Evolutionary conservation across 805 yeast genomes (phyloP).

Genomic region (Yamadazyma laniorum): DNA sequence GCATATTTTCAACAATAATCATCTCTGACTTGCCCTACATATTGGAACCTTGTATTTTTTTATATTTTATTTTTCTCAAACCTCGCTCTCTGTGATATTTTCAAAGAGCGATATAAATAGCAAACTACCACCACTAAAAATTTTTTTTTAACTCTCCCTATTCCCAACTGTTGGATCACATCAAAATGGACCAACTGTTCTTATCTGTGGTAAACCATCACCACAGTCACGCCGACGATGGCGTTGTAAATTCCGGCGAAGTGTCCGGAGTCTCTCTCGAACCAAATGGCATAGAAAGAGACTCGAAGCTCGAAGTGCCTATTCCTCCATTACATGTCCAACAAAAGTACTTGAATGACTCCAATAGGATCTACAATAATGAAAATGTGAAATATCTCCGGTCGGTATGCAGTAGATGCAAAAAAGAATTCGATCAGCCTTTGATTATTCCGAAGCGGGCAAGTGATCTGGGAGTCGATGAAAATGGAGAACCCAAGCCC

Average conservation of each 20-base stretch:
- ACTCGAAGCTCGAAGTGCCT: slow-evolving; percentile 24
- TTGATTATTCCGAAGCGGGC: slow-evolving; percentile 27
- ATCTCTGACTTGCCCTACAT: too few relatives aligned
- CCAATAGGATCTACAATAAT: slow-evolving; percentile 10
- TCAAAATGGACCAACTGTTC: slow-evolving; percentile 16
- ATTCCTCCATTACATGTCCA: slow-evolving; percentile 46
- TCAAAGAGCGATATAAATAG: not conserved
- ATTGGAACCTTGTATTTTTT: too few relatives aligned
- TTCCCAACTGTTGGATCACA: too few relatives aligned
- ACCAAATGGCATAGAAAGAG: slow-evolving; percentile 4
- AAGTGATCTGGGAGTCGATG: slow-evolving; percentile 10
- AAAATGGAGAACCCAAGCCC: slow-evolving; percentile 20
- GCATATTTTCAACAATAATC: too few relatives aligned
- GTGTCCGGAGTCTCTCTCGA: not conserved
- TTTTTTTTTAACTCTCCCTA: too few relatives aligned
- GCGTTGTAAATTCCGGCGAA: not conserved
- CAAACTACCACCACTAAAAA: not conserved
- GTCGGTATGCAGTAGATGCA: slow-evolving; percentile 54
- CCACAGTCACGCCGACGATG: not conserved
- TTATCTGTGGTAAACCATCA: slow-evolving; percentile 15
- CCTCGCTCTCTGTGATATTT: not conserved
- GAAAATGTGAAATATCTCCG: slow-evolving; percentile 25
- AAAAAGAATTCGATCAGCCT: slow-evolving; percentile 53
- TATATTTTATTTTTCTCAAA: not conserved
- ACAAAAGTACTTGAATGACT: slow-evolving; percentile 33